Conservation (phyloP, 2,329 filamentous ascomycete genomes). For the Lecanicillium sp. region DNA sequence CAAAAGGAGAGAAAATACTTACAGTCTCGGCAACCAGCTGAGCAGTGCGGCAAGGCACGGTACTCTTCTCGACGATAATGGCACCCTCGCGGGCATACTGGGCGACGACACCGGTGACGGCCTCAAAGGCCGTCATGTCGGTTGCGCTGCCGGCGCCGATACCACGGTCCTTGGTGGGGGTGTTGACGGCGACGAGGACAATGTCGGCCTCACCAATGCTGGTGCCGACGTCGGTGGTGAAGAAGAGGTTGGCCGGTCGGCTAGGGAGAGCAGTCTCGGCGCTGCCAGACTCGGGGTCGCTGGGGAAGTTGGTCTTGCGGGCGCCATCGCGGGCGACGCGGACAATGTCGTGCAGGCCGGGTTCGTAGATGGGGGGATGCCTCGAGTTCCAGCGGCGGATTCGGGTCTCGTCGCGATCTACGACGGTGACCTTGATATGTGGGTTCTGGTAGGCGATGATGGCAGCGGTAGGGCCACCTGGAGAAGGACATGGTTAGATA, state of each 20-base stretch:
- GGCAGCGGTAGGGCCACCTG: conserved; percentile 67
- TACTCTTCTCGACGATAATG: conserved; percentile 77
- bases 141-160: conserved; percentile 63
- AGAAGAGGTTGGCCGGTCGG: conserved; percentile 60
- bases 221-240: conserved; percentile 58
- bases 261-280: conserved; percentile 27
- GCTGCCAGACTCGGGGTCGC: conserved; percentile 23
- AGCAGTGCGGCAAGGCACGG: conserved; percentile 69
- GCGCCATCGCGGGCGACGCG: conserved; percentile 54
- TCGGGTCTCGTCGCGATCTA: conserved; percentile 58
- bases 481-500: neutral
- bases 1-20: conserved; percentile 17
- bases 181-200: conserved; percentile 71
- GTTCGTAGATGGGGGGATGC: conserved; percentile 69
- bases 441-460: conserved; percentile 70
- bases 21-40: conserved; percentile 63
- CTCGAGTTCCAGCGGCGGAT: conserved; percentile 68
- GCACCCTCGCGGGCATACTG: conserved; percentile 56
- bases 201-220: conserved; percentile 62
- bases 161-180: conserved; percentile 66
- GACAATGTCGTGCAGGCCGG: conserved; percentile 61
- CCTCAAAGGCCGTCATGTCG: conserved; percentile 66
- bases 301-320: conserved; percentile 33
- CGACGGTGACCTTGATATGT: conserved; percentile 62
- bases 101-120: conserved; percentile 60